Base-by-base conservation (phyloP, 148 eudicot genomes). In the Arctostaphylos glauca region DNA sequence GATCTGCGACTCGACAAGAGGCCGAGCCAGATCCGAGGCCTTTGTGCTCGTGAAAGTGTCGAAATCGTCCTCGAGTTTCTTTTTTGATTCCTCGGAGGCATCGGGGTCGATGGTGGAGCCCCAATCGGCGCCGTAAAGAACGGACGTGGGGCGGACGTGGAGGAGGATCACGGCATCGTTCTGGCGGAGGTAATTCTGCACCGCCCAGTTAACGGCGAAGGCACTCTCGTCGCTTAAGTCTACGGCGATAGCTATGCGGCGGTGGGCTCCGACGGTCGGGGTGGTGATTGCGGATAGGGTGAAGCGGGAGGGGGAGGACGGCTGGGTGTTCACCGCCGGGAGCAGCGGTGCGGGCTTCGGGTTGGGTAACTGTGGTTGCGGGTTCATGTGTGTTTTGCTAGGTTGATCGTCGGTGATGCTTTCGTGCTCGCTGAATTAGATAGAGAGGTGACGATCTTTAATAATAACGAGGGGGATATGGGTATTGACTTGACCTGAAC, bases 81-180 rank as follows among this genome's bases (percentile, higher is more conserved):
- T 87, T 66, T 80, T 70, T 15, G 86, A 21, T 52, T 81, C 80
- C 5, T 80, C 83, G 48, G 56, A 74, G 18, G 68, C 47, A 21
- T 67, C 49, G 47, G 71, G 0, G 44, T 49, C 59, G 78, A 78
- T 80, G 49, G 86, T 82, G 79, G 92, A 84, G 19, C 97, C 97
- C 95, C 97, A 93, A 46, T 92, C 95, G 25, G 97, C 97, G 41
- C 97, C 97, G 88, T 93, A 91, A 44, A 93, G 91, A 64, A 92
- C 84, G 76, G 93, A 90, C 41, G 94, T 92, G 82, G 94, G 90
- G 0, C 92, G 91, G 50, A 93, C 90, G 82, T 93, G 97, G 89
- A 93, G 81, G 77, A 93, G 85, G 23, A 90, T 86, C n/a, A 92
- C 95, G 48, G 88, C 82, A 84, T 93, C 95, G 5, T 89, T 89